A percentile compares a stretch with the other conserved stretches of the same genome.
Evolutionary conservation across 495 filamentous ascomycete species (phyloP).

Genomic region (Talaromyces nanjingensis): DNA sequence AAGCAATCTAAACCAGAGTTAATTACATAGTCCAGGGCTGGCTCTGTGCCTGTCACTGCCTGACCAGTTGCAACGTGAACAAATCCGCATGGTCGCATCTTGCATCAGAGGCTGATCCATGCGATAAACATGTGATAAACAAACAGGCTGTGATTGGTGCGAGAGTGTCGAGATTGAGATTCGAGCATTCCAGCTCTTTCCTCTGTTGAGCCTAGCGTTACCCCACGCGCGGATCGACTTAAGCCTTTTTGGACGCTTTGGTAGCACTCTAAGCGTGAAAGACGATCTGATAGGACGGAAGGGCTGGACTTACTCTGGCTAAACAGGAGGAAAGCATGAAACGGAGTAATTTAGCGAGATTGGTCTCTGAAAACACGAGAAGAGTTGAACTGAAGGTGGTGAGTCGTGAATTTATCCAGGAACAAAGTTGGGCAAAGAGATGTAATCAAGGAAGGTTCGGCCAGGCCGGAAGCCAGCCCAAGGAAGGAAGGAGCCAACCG

Average conservation of each 20-base stretch:
- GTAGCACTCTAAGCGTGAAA: neutral
- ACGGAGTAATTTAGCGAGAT: neutral
- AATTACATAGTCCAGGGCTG: neutral
- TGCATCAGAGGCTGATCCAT: neutral
- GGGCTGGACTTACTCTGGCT: neutral
- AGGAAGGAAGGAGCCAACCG: neutral
- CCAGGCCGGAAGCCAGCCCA: neutral
- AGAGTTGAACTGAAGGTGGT: neutral
- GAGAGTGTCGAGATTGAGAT: neutral
- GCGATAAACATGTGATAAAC: conserved; percentile 1
- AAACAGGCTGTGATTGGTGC: neutral
- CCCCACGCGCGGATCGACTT: neutral
- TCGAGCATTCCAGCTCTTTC: neutral
- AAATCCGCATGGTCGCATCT: neutral
- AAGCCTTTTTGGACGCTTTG: neutral
- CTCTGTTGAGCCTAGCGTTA: neutral
- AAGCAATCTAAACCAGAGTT: neutral
- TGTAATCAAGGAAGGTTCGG: neutral
- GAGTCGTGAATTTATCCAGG: neutral
- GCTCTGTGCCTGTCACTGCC: neutral
- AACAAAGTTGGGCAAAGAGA: neutral
- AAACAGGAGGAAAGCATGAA: neutral
- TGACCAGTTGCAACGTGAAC: neutral
- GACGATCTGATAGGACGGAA: neutral
- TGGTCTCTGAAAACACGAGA: too few species aligned